A percentile compares a stretch with the other conserved stretches of the same genome.
phyloP scores from a whole-genome alignment of 768 basidiomycete species.

The Leccinum incarnatum region DNA sequence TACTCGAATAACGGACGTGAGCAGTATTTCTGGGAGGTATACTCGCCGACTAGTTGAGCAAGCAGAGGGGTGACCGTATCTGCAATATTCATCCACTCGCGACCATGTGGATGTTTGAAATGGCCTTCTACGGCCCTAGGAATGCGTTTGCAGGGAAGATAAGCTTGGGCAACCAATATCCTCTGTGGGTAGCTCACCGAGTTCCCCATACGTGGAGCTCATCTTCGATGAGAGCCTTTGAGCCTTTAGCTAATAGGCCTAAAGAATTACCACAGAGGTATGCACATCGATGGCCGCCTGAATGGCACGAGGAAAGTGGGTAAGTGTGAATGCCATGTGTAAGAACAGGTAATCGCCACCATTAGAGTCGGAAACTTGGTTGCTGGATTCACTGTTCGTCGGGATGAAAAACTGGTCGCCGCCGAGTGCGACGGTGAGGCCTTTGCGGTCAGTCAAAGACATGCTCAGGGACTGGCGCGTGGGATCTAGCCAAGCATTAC shows the following conservation, averaged over 20 bases:
- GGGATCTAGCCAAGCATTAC: neutral
- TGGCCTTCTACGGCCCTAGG: constrained; percentile 84
- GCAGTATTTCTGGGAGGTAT: constrained; percentile 5
- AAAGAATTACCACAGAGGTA: constrained; percentile 98
- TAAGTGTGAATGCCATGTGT: constrained; percentile 9
- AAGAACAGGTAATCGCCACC: constrained; percentile 33
- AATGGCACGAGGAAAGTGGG: constrained; percentile 5
- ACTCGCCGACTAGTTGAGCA: constrained; percentile 79
- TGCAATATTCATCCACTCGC: constrained; percentile 81
- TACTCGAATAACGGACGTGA: constrained; percentile 7
- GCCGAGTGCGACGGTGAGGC: constrained; percentile 35
- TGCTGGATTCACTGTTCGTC: constrained; percentile 49
- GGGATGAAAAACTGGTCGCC: constrained; percentile 58
- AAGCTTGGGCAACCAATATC: constrained; percentile 8
- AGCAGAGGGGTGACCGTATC: constrained; percentile 70
- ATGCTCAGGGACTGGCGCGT: constrained; percentile 8
- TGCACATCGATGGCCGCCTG: constrained; percentile 54
- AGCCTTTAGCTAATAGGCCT: constrained; percentile 74
- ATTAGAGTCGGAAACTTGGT: constrained; percentile 35
- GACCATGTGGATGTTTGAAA: constrained; percentile 79
- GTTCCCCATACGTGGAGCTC: constrained; percentile 85
- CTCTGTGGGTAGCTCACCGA: constrained; percentile 40
- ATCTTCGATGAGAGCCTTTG: constrained; percentile 69
- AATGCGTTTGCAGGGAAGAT: constrained; percentile 5
- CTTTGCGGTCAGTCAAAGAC: constrained; percentile 13